Percentiles rank a stretch among this genome's conserved stretches.
Evolutionary conservation across 2,329 filamentous ascomycete species (phyloP).

Genomic region (Penicillium polonicum): DNA sequence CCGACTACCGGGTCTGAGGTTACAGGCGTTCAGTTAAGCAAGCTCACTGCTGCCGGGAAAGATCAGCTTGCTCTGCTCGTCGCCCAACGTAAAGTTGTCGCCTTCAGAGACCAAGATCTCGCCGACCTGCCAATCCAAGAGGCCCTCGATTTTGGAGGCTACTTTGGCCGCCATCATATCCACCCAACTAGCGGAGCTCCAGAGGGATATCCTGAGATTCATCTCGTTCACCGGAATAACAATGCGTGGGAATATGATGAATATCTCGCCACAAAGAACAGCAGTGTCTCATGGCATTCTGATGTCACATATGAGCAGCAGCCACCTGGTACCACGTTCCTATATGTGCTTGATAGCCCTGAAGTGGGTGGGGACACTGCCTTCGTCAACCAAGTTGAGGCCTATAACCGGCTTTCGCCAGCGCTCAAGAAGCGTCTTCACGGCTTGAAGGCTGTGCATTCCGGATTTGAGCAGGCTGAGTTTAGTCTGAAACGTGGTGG

Average conservation of each 20-base stretch:
- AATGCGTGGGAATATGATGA: slow-evolving; percentile 57
- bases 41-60: slow-evolving; percentile 29
- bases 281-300: slow-evolving; percentile 79
- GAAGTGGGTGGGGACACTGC: slow-evolving; percentile 77
- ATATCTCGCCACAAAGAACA: slow-evolving; percentile 67
- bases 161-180: slow-evolving; percentile 76
- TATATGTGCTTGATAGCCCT: slow-evolving; percentile 79
- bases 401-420: slow-evolving; percentile 75
- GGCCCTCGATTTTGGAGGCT: slow-evolving; percentile 65
- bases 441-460: slow-evolving; percentile 75
- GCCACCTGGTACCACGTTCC: slow-evolving; percentile 83
- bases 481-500: slow-evolving; percentile 62
- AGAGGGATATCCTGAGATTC: slow-evolving; percentile 67
- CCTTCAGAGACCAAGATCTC: slow-evolving; percentile 60
- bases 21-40: slow-evolving; percentile 34
- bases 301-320: slow-evolving; percentile 84
- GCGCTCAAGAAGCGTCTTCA: slow-evolving; percentile 74
- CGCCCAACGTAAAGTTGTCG: slow-evolving; percentile 37
- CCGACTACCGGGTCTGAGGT: slow-evolving; percentile 38
- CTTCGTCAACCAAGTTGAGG: slow-evolving; percentile 73
- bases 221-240: slow-evolving; percentile 71
- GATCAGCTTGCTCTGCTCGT: slow-evolving; percentile 37
- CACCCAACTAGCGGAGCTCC: slow-evolving; percentile 73
- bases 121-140: slow-evolving; percentile 66
- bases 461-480: slow-evolving; percentile 73